Percentiles rank a stretch among this genome's conserved stretches.
Evolutionary conservation across 495 filamentous ascomycete genomes (phyloP).

Genomic region (Trypethelium eluteriae): DNA sequence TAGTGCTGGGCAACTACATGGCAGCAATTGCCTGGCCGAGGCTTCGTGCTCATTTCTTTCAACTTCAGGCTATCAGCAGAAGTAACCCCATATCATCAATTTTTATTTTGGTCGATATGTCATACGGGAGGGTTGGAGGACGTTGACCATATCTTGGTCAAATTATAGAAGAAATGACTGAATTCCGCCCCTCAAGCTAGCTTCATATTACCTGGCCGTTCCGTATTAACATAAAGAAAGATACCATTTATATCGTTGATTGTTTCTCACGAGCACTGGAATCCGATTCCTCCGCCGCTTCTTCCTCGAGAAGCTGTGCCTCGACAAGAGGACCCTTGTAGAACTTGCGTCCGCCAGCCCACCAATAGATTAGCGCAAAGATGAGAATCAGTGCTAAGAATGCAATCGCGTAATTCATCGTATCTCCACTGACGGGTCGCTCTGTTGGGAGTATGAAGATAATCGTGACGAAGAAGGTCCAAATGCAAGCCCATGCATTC

Average conservation of each 20-base stretch:
- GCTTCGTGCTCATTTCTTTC: too few species aligned
- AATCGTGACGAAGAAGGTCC: conserved; percentile 54
- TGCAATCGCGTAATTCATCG: conserved; percentile 45
- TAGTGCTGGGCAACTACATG: too few species aligned
- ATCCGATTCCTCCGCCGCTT: background rate
- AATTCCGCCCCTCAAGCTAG: too few species aligned
- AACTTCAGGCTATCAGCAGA: too few species aligned
- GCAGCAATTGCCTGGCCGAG: too few species aligned
- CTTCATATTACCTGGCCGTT: too few species aligned
- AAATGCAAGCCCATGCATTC: conserved; percentile 49
- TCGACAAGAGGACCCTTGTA: conserved; percentile 49
- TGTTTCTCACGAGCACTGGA: background rate
- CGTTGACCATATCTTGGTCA: too few species aligned
- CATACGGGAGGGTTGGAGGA: too few species aligned
- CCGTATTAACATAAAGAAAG: too few species aligned
- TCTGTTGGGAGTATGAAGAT: conserved; percentile 55
- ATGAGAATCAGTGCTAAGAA: conserved; percentile 44
- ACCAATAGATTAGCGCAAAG: conserved; percentile 47
- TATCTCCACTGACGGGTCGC: conserved; percentile 44
- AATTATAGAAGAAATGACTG: too few species aligned
- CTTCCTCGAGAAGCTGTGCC: conserved; percentile 30
- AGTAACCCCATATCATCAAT: too few species aligned
- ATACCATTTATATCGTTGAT: background rate
- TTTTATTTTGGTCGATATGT: too few species aligned
- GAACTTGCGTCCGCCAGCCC: conserved; percentile 39